Percentiles rank a stretch among this genome's conserved stretches.
Conservation (phyloP, 2,329 filamentous ascomycete genomes). For the Zymoseptoria passerinii region DNA sequence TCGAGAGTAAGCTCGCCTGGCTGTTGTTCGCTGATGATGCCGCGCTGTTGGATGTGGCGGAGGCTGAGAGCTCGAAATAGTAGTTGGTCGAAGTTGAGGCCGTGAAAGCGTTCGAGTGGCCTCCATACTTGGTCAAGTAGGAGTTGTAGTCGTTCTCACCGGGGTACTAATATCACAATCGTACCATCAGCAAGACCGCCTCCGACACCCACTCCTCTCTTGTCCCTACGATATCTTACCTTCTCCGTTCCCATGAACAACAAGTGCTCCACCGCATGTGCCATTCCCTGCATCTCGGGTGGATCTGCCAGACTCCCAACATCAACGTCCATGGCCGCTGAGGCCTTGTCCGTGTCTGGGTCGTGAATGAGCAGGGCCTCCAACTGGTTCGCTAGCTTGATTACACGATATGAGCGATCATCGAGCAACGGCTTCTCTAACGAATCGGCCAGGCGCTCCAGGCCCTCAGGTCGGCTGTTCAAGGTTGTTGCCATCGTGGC, state of each 20-base stretch:
- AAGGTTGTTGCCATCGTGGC: conserved; percentile 8
- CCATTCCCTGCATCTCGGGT: conserved; percentile 85
- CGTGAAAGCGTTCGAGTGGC: conserved; percentile 91
- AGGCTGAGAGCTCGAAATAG: conserved; percentile 89
- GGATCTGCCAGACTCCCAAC: conserved; percentile 93
- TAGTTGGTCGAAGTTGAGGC: conserved; percentile 92
- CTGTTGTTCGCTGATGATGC: conserved; percentile 31
- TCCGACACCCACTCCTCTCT: not conserved
- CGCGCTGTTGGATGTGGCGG: conserved; percentile 51
- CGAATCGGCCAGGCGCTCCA: conserved; percentile 48
- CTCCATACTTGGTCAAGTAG: conserved; percentile 83
- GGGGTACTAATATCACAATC: conserved; percentile 54
- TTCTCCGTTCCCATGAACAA: conserved; percentile 99
- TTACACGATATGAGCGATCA: conserved; percentile 78
- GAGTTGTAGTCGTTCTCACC: conserved; percentile 92
- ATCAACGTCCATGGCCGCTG: conserved; percentile 88
- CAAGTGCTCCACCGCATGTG: conserved; percentile 91
- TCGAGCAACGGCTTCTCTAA: conserved; percentile 80
- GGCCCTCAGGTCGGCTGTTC: conserved; percentile 18
- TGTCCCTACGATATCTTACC: conserved; percentile 34
- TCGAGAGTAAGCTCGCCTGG: conserved; percentile 29
- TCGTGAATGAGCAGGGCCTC: conserved; percentile 92
- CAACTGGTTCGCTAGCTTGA: conserved; percentile 74
- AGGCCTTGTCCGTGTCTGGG: conserved; percentile 90
- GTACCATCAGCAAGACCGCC: conserved; percentile 8